phyloP scores from a whole-genome alignment of 2,329 filamentous ascomycete species.

The Aaosphaeria arxii region DNA sequence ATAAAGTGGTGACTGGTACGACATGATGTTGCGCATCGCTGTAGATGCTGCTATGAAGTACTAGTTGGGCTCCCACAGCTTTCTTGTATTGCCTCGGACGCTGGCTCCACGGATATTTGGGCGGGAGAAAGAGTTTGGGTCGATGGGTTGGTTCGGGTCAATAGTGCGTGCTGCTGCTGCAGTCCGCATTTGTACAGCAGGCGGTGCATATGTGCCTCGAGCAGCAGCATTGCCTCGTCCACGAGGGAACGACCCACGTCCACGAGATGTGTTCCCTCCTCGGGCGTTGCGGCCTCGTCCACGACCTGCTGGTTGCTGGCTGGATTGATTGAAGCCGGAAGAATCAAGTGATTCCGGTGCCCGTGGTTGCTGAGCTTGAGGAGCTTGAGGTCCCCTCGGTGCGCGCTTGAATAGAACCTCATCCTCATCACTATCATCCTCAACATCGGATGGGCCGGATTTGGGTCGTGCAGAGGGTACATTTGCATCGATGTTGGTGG shows the following conservation, averaged over 20 bases:
- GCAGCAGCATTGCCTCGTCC: conserved; percentile 27
- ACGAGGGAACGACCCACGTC: conserved; percentile 16
- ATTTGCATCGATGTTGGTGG: conserved; percentile 9
- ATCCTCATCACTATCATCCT: conserved; percentile 33
- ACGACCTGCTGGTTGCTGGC: conserved; percentile 24
- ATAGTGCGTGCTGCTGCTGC: conserved; percentile 21
- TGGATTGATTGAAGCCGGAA: conserved; percentile 45
- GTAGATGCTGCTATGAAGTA: conserved; percentile 1
- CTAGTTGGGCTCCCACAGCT: conserved; percentile 41
- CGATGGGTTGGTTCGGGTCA: conserved; percentile 37
- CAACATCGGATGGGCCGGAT: conserved; percentile 20
- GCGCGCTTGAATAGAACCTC: conserved; percentile 37
- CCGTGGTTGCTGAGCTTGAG: conserved; percentile 24
- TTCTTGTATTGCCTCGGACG: conserved; percentile 32
- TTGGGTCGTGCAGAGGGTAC: conserved; percentile 22
- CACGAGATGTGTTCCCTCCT: conserved; percentile 19
- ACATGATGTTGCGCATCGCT: neutral
- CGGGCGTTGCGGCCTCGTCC: conserved; percentile 16
- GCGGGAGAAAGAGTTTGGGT: conserved; percentile 39
- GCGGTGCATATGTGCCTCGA: conserved; percentile 27
- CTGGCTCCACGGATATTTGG: conserved; percentile 26
- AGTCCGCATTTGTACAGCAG: conserved; percentile 22
- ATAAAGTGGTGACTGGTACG: too few relatives aligned
- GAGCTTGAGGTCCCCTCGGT: conserved; percentile 31
- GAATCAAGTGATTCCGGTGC: conserved; percentile 40